Base-by-base conservation (phyloP, 2,329 filamentous ascomycete genomes). In the Fusarium torulosum region DNA sequence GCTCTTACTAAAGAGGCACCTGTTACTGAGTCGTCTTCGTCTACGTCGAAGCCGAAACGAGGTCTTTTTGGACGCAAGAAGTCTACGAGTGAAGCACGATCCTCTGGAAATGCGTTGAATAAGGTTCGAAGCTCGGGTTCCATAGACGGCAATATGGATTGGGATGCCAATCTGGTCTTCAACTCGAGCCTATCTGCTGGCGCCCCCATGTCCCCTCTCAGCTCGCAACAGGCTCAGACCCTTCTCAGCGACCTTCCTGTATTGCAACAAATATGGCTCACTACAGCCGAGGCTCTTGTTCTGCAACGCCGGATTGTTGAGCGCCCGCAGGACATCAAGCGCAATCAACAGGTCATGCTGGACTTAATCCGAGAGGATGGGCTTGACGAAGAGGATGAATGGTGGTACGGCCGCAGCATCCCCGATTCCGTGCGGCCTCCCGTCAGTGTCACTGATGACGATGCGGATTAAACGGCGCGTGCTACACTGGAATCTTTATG, bases 311-410 rank as follows among this genome's bases (percentile, higher is more conserved):
- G 81, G 31, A 86, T 90, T 52, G 88, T 90, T 7, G 80, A 84
- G 59, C 80, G 85, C 21, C 79, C 86, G 0, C 80, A 85, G 59
- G 86, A 90, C 62, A 90, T 90, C 67, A 88, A 88, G 73, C 83
- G 88, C 40, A 90, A 90, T 56, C 85, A 84, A 14, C 83, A 87
- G 65, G 84, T 90, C 23, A 83, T 90, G 77, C 77, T 89, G 54
- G 86, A 90, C 61, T 79, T 90, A n/a, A 90, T 90, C 66, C 83
- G 84, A 47, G 87, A 90, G 61, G 85, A 89, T 54, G 86, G 85
- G 19, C 77, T 84, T 20, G 83, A 84, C 20, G 84, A 87, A 55
- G 83, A 88, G 73, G 88, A 90, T 63, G 84, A 89, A 67, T 90
- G 88, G 86, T 84, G 84, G 79, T 88, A 88, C 69, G 86, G 86